Evolutionary conservation across 2,329 filamentous ascomycete species (phyloP).

Genomic region (Sclerotinia trifoliorum): DNA sequence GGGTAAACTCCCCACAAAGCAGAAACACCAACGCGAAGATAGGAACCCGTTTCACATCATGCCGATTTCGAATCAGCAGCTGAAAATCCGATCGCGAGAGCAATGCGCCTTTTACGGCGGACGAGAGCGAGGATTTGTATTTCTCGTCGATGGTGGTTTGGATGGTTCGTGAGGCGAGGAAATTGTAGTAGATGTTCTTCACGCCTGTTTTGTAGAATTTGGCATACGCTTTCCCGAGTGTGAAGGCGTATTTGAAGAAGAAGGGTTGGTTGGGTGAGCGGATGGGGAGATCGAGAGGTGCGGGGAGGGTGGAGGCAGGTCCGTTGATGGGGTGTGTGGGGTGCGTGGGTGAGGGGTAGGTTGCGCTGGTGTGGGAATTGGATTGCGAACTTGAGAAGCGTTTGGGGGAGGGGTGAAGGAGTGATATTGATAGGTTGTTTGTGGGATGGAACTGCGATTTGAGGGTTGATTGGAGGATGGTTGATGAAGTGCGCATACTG

Average conservation of each 20-base stretch:
- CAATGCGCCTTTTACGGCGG: conserved; percentile 36
- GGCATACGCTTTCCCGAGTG: conserved; percentile 68
- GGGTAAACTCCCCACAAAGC: conserved; percentile 82
- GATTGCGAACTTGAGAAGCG: conserved; percentile 39
- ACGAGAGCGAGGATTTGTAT: conserved; percentile 40
- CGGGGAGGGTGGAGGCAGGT: conserved; percentile 69
- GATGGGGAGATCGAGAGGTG: conserved; percentile 62
- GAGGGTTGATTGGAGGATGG: conserved; percentile 24
- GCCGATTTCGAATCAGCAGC: conserved; percentile 62
- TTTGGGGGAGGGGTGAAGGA: conserved; percentile 40
- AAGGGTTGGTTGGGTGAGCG: conserved; percentile 48
- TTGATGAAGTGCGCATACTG: conserved; percentile 33
- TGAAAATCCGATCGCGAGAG: conserved; percentile 68
- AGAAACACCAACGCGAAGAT: conserved; percentile 74
- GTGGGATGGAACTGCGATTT: conserved; percentile 41
- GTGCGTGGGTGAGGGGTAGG: conserved; percentile 14
- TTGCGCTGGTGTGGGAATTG: conserved; percentile 32
- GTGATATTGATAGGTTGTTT: conserved; percentile 38
- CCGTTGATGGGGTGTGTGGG: conserved; percentile 58
- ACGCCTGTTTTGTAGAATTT: conserved; percentile 87
- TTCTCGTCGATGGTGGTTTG: conserved; percentile 49
- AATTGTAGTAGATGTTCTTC: conserved; percentile 70
- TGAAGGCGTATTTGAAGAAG: conserved; percentile 39
- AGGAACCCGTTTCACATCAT: conserved; percentile 76
- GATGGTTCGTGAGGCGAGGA: conserved; percentile 45